Conservation (phyloP, 345 rosid genomes). For the Populus nigra region DNA sequence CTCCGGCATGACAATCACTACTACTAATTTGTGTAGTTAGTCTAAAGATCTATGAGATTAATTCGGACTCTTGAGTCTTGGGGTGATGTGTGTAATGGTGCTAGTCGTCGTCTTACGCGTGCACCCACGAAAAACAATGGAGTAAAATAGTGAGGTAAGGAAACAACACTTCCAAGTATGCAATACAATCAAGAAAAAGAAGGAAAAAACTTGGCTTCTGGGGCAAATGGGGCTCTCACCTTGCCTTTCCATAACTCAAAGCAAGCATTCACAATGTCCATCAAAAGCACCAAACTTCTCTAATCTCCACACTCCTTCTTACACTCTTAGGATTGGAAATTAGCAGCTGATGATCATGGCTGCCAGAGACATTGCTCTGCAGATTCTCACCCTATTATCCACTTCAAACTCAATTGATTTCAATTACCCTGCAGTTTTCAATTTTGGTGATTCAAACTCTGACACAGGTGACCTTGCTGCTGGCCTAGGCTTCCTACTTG, state of each 20-base stretch:
- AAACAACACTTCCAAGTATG: neutral
- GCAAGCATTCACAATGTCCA: slow-evolving; percentile 11
- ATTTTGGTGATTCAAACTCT: slow-evolving; percentile 72
- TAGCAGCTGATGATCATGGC: slow-evolving; percentile 15
- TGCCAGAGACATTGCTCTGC: neutral
- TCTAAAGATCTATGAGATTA: neutral
- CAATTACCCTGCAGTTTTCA: slow-evolving; percentile 46
- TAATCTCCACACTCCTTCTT: neutral
- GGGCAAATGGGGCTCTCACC: neutral
- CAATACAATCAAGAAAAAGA: neutral
- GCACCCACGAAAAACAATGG: slow-evolving; percentile 9
- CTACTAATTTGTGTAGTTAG: too few species aligned
- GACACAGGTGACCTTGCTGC: slow-evolving; percentile 61
- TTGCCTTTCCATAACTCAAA: slow-evolving; percentile 19
- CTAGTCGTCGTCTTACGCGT: slow-evolving; percentile 7
- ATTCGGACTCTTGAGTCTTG: neutral
- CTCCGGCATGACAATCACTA: too few species aligned
- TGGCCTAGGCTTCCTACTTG: slow-evolving; percentile 44
- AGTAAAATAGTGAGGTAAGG: slow-evolving; percentile 1
- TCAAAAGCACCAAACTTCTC: slow-evolving; percentile 1
- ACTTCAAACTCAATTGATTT: slow-evolving; percentile 31
- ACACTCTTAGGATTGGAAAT: neutral
- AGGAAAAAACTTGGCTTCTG: slow-evolving; percentile 17
- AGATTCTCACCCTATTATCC: slow-evolving; percentile 10
- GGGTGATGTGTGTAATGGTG: neutral